Evolutionary conservation across 2,329 filamentous ascomycete species (phyloP).

Genomic region (Penicillium capsulatum): DNA sequence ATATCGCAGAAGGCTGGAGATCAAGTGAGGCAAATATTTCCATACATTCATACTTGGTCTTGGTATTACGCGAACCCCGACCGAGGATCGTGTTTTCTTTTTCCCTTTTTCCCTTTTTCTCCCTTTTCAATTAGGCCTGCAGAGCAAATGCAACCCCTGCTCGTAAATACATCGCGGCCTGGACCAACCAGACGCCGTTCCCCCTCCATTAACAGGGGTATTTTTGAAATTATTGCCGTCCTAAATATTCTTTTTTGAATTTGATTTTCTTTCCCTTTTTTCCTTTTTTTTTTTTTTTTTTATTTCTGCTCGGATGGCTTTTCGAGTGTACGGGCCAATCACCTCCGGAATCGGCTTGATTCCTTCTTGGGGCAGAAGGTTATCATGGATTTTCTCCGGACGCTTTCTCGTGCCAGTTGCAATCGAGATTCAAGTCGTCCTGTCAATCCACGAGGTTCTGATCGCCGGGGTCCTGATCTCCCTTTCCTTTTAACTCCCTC

Average conservation of each 20-base stretch:
- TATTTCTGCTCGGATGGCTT: slow-evolving; percentile 18
- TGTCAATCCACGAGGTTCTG: slow-evolving; percentile 22
- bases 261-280: slow-evolving; percentile 1
- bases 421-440: slow-evolving; percentile 22
- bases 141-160: slow-evolving; percentile 27
- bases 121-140: slow-evolving; percentile 5
- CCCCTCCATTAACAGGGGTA: slow-evolving; percentile 24
- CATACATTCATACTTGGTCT: slow-evolving; percentile 13
- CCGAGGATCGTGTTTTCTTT: background rate
- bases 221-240: slow-evolving; percentile 13
- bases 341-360: slow-evolving; percentile 10
- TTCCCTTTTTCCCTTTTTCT: too few species aligned
- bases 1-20: background rate
- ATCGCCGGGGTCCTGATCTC: slow-evolving; percentile 19
- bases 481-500: slow-evolving; percentile 29
- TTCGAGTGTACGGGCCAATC: slow-evolving; percentile 20
- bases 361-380: slow-evolving; percentile 19
- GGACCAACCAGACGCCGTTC: slow-evolving; percentile 28
- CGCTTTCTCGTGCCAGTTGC: slow-evolving; percentile 25
- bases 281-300: slow-evolving; percentile 6
- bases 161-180: slow-evolving; percentile 24
- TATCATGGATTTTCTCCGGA: slow-evolving; percentile 26
- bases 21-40: slow-evolving; percentile 6
- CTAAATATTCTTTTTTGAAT: slow-evolving; percentile 2
- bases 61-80: slow-evolving; percentile 18